Percentiles rank a stretch among this genome's conserved stretches.
These are phyloP conservation scores for Warburgia ugandensis DNA, from an alignment of 164 flowering plant genomes.

Conservation along the genomic window DNA sequence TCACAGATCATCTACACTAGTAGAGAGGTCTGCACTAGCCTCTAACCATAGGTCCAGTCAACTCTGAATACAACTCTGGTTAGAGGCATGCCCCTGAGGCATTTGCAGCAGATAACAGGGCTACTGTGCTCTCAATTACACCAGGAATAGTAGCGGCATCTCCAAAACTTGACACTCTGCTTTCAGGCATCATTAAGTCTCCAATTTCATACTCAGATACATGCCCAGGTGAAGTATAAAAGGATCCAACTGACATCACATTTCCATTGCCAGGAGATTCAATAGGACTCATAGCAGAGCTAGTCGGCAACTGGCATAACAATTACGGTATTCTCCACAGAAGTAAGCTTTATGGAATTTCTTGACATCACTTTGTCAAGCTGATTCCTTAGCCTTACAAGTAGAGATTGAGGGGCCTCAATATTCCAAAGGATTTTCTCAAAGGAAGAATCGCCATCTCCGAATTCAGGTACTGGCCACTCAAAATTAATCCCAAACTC, in stretches of 20 bases:
- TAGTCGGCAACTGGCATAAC: constrained; percentile 42
- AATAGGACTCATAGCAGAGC: constrained; percentile 60
- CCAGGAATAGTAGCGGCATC: constrained; percentile 58
- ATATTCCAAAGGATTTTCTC: constrained; percentile 63
- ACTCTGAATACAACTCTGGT: too few species aligned
- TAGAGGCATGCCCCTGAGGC: too few species aligned
- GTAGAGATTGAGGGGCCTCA: constrained; percentile 43
- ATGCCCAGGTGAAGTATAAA: constrained; percentile 28
- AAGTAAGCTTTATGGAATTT: constrained; percentile 51
- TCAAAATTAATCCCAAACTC: constrained; percentile 33
- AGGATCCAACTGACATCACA: constrained; percentile 30
- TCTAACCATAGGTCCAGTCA: too few species aligned
- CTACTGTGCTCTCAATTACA: constrained; percentile 66
- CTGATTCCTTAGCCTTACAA: constrained; percentile 45
- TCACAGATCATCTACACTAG: too few species aligned
- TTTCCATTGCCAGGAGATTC: constrained; percentile 61
- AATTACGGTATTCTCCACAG: constrained; percentile 66
- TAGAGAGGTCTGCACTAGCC: too few species aligned
- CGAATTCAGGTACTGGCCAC: constrained; percentile 22
- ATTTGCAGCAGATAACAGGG: constrained; percentile 47
- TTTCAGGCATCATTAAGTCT: constrained; percentile 45
- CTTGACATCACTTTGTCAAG: constrained; percentile 40
- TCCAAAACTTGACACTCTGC: constrained; percentile 50
- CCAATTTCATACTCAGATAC: constrained; percentile 43
- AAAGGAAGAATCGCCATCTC: constrained; percentile 34